Base-by-base conservation (phyloP, 2,329 filamentous ascomycete species). In the Sarocladium strictum region DNA sequence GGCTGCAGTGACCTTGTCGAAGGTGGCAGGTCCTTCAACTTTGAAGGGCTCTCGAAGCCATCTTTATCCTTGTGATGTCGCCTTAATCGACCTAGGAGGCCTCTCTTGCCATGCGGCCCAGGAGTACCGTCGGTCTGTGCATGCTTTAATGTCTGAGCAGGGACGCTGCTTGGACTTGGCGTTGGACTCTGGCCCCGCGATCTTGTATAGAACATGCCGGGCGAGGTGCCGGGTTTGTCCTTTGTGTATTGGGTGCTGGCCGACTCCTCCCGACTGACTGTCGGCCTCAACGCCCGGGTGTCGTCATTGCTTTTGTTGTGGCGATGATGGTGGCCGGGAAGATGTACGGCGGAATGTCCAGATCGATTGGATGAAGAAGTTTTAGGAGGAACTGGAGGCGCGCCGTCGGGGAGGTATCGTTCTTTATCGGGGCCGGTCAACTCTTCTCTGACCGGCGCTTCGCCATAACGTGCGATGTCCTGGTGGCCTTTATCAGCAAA, bases 101-200 rank as follows among this genome's bases (percentile, higher is more conserved):
- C 74, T 56, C 77, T 72, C 65, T 78, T 81, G 47, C 72, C 72
- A 41, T 79, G 76, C 53, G 76, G 74, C 6, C 71, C 71, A 1
- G 86, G 84, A 63, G 84, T 80, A 23, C 78, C 78, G 57, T 83
- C 79, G 2, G 49, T 52, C 19, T 52, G 49, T 17, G 27, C 49
- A 52, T 52, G 49, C 29, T 37, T 52, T 12, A 37, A 52, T 4
- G 27, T 35, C 53, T 69, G 71, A 26, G 63, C 60, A 73, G 68
- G 65, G 21, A 74, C 78, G 64, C 86, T 90, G 61, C 80, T 81
- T 40, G 81, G 76, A 68, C 89, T 94, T 7, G 91, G 88, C 1
- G 90, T 89, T 24, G 92, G 90, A 69, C 92, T 96, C 57, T 88
- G 82, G 12, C 89, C 85, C 60, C 91, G 85, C 21, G 78, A 77